A percentile compares a stretch with the other conserved stretches of the same genome.
These are phyloP conservation scores for Colletotrichum sansevieriae DNA, from an alignment of 2,329 filamentous ascomycete species.

Conservation along the genomic window DNA sequence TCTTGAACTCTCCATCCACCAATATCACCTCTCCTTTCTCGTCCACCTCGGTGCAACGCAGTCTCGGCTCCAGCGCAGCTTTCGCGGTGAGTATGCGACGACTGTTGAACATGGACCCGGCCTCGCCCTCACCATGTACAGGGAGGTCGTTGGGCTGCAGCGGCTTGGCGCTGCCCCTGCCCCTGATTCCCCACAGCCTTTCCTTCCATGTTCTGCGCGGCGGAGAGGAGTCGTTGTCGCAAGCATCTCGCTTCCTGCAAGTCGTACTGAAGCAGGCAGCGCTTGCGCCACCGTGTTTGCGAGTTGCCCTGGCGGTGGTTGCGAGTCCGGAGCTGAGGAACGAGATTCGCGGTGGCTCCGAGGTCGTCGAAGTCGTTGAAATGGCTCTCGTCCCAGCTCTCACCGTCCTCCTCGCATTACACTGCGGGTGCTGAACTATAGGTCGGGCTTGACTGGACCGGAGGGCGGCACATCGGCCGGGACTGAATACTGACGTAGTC, in stretches of 20 bases:
- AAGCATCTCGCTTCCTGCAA: slow-evolving; percentile 42
- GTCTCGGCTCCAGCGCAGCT: slow-evolving; percentile 83
- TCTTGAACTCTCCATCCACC: slow-evolving; percentile 96
- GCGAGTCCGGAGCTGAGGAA: slow-evolving; percentile 46
- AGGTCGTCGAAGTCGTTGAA: slow-evolving; percentile 39
- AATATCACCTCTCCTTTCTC: slow-evolving; percentile 92
- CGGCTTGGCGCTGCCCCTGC: slow-evolving; percentile 54
- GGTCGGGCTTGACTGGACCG: slow-evolving; percentile 19
- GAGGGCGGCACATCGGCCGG: slow-evolving; percentile 48
- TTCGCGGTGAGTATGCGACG: slow-evolving; percentile 80
- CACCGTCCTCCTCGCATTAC: slow-evolving; percentile 38
- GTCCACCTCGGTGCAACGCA: slow-evolving; percentile 96
- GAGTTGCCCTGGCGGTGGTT: slow-evolving; percentile 23
- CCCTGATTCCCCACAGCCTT: slow-evolving; percentile 59
- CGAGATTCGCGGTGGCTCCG: slow-evolving; percentile 47
- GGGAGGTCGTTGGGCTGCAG: slow-evolving; percentile 72
- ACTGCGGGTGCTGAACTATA: slow-evolving; percentile 11
- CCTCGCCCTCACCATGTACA: slow-evolving; percentile 68
- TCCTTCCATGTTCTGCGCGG: slow-evolving; percentile 60
- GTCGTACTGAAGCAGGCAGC: slow-evolving; percentile 50
- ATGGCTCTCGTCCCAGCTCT: slow-evolving; percentile 42
- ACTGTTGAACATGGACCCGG: slow-evolving; percentile 74
- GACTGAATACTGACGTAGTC: slow-evolving; percentile 63
- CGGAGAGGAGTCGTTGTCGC: slow-evolving; percentile 46
- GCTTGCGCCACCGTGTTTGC: slow-evolving; percentile 18